Evolutionary conservation across 2,329 filamentous ascomycete species (phyloP).

Genomic region (Colletotrichum plurivorum): DNA sequence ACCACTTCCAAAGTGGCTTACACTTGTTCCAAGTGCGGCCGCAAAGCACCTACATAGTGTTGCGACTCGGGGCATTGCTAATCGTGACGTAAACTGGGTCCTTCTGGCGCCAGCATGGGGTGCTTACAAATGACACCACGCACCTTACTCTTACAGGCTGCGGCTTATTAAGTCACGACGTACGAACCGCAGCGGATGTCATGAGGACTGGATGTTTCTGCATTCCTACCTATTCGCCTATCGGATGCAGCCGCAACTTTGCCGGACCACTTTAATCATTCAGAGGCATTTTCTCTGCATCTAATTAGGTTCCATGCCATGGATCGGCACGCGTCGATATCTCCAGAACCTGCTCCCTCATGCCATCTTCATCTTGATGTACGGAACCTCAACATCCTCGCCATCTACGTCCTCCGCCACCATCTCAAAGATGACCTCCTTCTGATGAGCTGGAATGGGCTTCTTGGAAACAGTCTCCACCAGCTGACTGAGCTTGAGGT

Average conservation of each 20-base stretch:
- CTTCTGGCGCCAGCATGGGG: conserved; percentile 7
- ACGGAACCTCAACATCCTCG: conserved; percentile 97
- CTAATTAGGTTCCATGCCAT: conserved; percentile 8
- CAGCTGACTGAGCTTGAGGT: conserved; percentile 88
- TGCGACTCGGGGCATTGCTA: conserved; percentile 46
- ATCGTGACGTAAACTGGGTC: conserved; percentile 51
- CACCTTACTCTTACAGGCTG: conserved; percentile 11
- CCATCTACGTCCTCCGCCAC: conserved; percentile 90
- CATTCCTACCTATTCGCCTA: not conserved
- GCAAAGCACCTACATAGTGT: not conserved
- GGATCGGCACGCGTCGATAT: not conserved
- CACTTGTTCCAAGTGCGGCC: not conserved
- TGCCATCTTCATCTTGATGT: conserved; percentile 87
- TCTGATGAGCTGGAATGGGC: conserved; percentile 89
- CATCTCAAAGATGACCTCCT: conserved; percentile 96
- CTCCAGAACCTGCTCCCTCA: conserved; percentile 40
- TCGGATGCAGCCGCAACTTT: not conserved
- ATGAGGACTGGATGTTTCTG: conserved; percentile 11
- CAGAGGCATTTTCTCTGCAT: not conserved
- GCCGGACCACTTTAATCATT: conserved; percentile 1
- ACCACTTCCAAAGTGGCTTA: not conserved
- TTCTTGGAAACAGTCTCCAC: conserved; percentile 94
- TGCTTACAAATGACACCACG: conserved; percentile 36
- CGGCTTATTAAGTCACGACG: conserved; percentile 16
- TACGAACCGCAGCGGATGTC: not conserved